Evolutionary conservation across 768 basidiomycete genomes (phyloP), one percentile per base, ranked within the genome.

Genomic region (Naganishia antarctica): DNA sequence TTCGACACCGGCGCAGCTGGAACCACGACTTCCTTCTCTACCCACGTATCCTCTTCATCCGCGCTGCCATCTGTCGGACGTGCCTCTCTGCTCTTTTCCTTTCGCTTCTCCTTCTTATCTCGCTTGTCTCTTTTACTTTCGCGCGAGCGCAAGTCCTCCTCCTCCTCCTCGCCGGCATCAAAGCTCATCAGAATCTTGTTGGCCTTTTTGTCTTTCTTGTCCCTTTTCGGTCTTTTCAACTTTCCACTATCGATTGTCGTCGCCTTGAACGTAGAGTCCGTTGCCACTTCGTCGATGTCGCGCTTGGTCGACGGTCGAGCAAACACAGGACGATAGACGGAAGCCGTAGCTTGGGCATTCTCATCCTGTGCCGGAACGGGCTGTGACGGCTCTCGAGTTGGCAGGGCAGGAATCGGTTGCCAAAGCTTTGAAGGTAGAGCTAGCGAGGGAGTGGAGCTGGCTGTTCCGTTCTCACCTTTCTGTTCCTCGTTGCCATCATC

Each of bases 111-210:
- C 43, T 11, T 50, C 50, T 57, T 43, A 16, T 46, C 48, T 44
- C 63, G 61, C 66, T 67, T 66, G 47, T 48, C 43, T 57, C 45
- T 78, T 67, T 81, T 81, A 58, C 79, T 40, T 66, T 58, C 61
- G 73, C 61, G 32, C 46, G 44, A 18, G 16, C 43, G 47, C 23
- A 3, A 28, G 48, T 45, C 77, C 7, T 79, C 81, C 25, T 73
- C 71, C 21, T 88, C 90, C 64, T 71, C 77, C 32, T 61, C 73
- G 25, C 71, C 75, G 11, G 88, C 80, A 62, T 85, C 85, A 72
- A 93, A 92, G 8, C 88, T 89, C 34, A 92, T 82, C 8, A 89
- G 80, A 4, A 82, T 73, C 63, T 81, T 82, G 46, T 82, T 80
- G 60, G 83, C 80, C 72, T 83, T 85, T 41, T 78, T 75, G 15